Evolutionary conservation across 441 rosid genomes (phyloP), one percentile per base, ranked within the genome.

Genomic region (Caryocar brasiliense): DNA sequence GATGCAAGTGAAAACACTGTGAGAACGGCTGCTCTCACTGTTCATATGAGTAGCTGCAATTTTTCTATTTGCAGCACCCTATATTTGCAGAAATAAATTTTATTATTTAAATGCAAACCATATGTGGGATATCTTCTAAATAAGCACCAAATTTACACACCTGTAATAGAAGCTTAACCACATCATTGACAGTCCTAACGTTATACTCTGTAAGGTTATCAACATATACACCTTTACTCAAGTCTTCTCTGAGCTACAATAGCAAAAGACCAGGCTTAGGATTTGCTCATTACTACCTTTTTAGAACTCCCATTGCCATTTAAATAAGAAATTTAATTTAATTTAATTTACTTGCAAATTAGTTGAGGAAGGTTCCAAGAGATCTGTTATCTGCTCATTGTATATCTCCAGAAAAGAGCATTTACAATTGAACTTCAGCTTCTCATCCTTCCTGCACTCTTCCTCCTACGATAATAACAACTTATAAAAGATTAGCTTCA

Each of bases 21-120:
- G 98, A 40, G 98, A 90, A 55, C 98, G 79, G 65, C 98, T 90
- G 72, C 98, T 90, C 71, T 90, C 98, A 40, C 96, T 81, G 67
- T 86, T 90, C 98, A 90, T 90, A 56, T 65, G 61, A 20, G 98
- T 90, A 55, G 96, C 92, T 15, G 96, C 92, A 33, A 86, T 79
- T 77, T 85, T 86, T 70, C 96, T 75, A 54, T 86, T 86, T 50
- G 82, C 80, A 57, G 92, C 80, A 41, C 98, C 98, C 98, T 90
- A 66, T 51, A 19, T 14, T 44, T 32, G 18, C 63, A 29, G 38
- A 57, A 61, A 56, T 39, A 56, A 15, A 21, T 58, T 33, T 15
- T 46, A 49, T 47, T 43, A 49, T 33, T 38, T 62, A 41, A 43
- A 19, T 28, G 52, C n/a, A 28, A 19, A 35, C 38, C 34, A 61